Percentiles rank a stretch among this genome's conserved stretches.
Evolutionary conservation across 345 rosid genomes (phyloP).

Genomic region (Hibiscus trionum): DNA sequence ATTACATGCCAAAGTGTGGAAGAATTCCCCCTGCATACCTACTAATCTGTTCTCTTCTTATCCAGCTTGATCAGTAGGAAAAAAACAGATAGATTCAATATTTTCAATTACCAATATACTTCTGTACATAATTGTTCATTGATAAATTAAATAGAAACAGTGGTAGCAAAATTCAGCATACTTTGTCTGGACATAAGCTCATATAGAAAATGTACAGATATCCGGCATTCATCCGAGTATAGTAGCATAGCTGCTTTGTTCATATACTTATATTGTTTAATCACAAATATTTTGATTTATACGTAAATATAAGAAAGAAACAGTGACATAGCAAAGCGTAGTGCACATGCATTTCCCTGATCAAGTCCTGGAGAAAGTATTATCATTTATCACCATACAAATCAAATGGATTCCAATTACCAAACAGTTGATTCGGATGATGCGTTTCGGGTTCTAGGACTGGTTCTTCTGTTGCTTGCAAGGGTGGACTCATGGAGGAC

Average conservation of each 20-base stretch:
- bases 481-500: constrained; percentile 14
- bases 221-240: background rate
- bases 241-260: background rate
- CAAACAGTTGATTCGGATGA: constrained; percentile 26
- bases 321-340: background rate
- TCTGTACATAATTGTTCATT: background rate
- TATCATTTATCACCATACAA: constrained; percentile 25
- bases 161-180: too few relatives aligned
- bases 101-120: background rate
- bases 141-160: background rate
- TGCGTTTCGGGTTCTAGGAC: constrained; percentile 24
- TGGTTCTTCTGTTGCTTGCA: constrained; percentile 17
- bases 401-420: constrained; percentile 39
- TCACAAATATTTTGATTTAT: background rate
- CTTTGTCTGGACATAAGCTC: too few relatives aligned
- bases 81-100: background rate
- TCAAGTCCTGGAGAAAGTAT: constrained; percentile 27
- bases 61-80: constrained; percentile 20
- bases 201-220: background rate
- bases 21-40: constrained; percentile 52
- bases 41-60: constrained; percentile 26
- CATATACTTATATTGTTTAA: constrained; percentile 1
- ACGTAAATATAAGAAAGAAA: background rate
- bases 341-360: background rate
- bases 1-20: constrained; percentile 63